phyloP scores from a whole-genome alignment of 495 filamentous ascomycete genomes.

The Thozetella sp. region DNA sequence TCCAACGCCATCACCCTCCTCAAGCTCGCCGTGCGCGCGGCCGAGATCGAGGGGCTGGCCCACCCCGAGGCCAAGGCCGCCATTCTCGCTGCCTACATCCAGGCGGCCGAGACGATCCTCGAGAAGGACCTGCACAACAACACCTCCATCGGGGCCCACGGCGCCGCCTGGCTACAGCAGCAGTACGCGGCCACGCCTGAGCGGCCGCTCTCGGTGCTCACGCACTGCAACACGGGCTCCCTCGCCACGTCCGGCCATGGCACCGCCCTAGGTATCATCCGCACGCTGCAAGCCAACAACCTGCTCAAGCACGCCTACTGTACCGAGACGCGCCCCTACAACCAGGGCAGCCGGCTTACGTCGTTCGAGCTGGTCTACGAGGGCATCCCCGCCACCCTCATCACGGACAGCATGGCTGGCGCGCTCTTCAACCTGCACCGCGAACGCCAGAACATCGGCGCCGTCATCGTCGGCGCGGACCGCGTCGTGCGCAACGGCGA shows the following conservation, averaged over 20 bases:
- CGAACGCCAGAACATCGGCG: conserved; percentile 63
- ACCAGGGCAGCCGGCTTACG: conserved; percentile 93
- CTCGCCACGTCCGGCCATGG: conserved; percentile 96
- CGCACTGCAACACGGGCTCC: conserved; percentile 98
- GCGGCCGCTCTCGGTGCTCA: conserved; percentile 71
- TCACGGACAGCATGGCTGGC: conserved; percentile 96
- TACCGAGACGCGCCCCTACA: conserved; percentile 96
- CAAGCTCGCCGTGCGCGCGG: conserved; percentile 53
- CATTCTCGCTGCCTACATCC: conserved; percentile 68
- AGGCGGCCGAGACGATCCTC: conserved; percentile 82
- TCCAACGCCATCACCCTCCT: conserved; percentile 85
- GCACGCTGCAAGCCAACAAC: conserved; percentile 68
- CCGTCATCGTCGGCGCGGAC: conserved; percentile 93
- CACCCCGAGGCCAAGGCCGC: conserved; percentile 32
- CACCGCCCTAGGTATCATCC: conserved; percentile 92
- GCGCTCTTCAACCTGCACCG: conserved; percentile 68
- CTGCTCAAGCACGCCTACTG: conserved; percentile 82
- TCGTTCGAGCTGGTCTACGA: conserved; percentile 96
- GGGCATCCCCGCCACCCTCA: conserved; percentile 85
- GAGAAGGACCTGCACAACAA: conserved; percentile 87
- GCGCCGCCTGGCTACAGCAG: conserved; percentile 77
- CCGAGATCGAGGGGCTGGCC: conserved; percentile 27
- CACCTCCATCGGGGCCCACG: conserved; percentile 76
- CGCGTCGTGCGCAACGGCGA: conserved; percentile 95
- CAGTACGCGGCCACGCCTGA: conserved; percentile 39